Base-by-base conservation (phyloP, 1,284 basidiomycete genomes). In the Peniophora sp. region DNA sequence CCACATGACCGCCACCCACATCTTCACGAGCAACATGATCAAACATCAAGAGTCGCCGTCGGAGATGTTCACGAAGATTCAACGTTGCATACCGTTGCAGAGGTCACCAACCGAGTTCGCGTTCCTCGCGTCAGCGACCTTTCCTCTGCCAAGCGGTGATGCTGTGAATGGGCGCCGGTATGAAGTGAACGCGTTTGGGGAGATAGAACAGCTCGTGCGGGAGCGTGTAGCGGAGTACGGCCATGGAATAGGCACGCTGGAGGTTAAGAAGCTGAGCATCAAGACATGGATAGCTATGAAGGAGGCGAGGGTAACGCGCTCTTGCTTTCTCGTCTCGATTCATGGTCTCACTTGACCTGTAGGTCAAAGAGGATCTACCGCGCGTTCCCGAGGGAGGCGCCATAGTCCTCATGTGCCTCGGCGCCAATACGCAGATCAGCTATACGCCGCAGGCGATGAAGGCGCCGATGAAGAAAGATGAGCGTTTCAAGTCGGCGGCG, bases 1-100 rank as follows among this genome's bases (percentile, higher is more conserved):
- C 9, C n/a, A 41, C 15, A 17, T 22, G 39, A 41, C 39, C 9
- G 39, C 39, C n/a, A n/a, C 39, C 34, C 75, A 76, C 52, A 57
- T 77, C 35, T 75, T 74, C 53, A 72, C 70, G 2, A 61, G 68
- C 34, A 76, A 76, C 54, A 42, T 58, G 12, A 45, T 54, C 2
- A 17, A 41, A 12, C 52, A 73, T 32, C 74, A 76, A 54, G 57
- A 47, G 18, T 60, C 62, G 12, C 64, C 72, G 11, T 62, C 62
- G 5, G 49, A 44, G 15, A 54, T 74, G 10, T 61, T 76, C 20
- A 49, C 53, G 17, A 53, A 60, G 14, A 62, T 75, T 14, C 75
- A 77, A 58, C 50, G 58, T 2, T 53, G 66, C 15, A 62, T 75
- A 0, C 59, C 61, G 34, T 52, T 76, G 24, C 52, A 54, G 34